These are phyloP conservation scores for Rosa chinensis DNA, from an alignment of 306 rosid species.

Conservation along the genomic window DNA sequence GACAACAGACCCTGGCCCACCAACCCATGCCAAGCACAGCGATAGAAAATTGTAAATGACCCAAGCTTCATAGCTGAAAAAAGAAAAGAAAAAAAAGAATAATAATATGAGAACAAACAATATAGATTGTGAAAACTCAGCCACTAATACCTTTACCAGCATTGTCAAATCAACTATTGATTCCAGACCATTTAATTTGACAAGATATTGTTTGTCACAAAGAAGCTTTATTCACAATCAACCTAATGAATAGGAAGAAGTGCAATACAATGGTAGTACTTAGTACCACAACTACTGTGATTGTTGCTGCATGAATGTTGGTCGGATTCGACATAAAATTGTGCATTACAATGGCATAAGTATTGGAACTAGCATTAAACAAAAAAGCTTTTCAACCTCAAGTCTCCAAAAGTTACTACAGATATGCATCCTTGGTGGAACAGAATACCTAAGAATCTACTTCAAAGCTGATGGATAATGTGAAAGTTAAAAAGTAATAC, in stretches of 20 bases:
- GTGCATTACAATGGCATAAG: neutral
- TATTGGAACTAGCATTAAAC: neutral
- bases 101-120: constrained; percentile 7
- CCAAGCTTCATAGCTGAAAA: constrained; percentile 95
- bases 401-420: neutral
- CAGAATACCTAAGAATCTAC: neutral
- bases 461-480: neutral
- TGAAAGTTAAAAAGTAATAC: neutral
- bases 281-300: neutral
- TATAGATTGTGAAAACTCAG: neutral
- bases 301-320: neutral
- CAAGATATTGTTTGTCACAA: neutral
- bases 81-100: constrained; percentile 24
- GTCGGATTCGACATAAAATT: neutral
- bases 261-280: neutral
- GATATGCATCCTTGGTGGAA: neutral
- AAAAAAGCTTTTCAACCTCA: neutral
- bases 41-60: constrained; percentile 92
- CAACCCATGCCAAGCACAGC: constrained; percentile 96
- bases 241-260: neutral
- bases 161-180: neutral
- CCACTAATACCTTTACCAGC: neutral
- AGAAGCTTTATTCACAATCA: neutral
- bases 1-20: constrained; percentile 98
- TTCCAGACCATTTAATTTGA: neutral